Evolutionary conservation across 768 basidiomycete genomes (phyloP).

Genomic region (Scleroderma bovista): DNA sequence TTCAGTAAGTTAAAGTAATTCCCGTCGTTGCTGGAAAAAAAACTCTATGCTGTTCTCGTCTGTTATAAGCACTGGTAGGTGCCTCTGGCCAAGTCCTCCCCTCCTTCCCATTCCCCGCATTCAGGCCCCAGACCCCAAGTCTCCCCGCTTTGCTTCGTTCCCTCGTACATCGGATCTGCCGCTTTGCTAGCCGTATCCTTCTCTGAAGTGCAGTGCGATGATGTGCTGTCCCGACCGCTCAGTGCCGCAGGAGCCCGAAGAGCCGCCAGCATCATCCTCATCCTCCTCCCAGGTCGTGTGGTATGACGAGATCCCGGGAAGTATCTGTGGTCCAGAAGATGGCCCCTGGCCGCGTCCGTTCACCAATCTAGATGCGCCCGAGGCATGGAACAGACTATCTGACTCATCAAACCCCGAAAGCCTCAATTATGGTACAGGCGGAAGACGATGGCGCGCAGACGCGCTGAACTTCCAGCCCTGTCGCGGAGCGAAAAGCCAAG

Average conservation of each 20-base stretch:
- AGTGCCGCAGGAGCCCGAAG: conserved; percentile 8
- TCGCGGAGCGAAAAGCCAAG: conserved; percentile 48
- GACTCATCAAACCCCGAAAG: conserved; percentile 48
- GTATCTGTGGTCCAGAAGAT: conserved; percentile 57
- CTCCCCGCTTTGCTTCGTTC: neutral
- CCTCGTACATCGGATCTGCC: neutral
- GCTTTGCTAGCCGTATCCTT: neutral
- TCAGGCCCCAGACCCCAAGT: conserved; percentile 3
- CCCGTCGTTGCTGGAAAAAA: neutral
- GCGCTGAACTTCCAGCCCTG: conserved; percentile 67
- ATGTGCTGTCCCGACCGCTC: conserved; percentile 17
- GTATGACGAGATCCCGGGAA: conserved; percentile 57
- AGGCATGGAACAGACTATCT: conserved; percentile 49
- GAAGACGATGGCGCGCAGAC: conserved; percentile 41
- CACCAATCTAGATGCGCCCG: conserved; percentile 42
- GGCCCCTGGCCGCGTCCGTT: conserved; percentile 62
- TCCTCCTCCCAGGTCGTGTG: conserved; percentile 32
- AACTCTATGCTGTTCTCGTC: conserved; percentile 14
- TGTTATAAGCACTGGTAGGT: conserved; percentile 23
- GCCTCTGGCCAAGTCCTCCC: neutral
- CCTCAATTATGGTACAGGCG: conserved; percentile 31
- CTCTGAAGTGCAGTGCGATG: neutral
- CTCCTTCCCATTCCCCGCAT: neutral
- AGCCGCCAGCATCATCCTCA: conserved; percentile 18
- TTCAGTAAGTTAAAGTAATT: neutral